These are phyloP conservation scores for Globisporangium splendens DNA, from an alignment of 352 stramenopile species.

Conservation along the genomic window DNA sequence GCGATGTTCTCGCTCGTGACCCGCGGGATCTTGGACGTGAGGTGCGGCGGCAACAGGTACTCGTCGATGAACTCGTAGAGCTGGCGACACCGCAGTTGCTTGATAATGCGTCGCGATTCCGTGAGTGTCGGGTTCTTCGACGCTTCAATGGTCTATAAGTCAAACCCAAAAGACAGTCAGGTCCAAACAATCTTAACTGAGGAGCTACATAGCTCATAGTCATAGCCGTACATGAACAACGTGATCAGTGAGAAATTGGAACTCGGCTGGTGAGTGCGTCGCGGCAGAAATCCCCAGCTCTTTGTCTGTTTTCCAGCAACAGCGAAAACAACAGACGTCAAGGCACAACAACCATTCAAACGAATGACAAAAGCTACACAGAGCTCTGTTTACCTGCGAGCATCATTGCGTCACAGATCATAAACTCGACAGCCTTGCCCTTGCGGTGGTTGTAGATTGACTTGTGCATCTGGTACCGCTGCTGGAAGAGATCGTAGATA, in stretches of 20 bases:
- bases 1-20: constrained; percentile 62
- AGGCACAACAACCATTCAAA: too few relatives aligned
- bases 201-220: neutral
- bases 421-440: constrained; percentile 86
- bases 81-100: constrained; percentile 62
- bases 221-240: constrained; percentile 50
- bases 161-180: neutral
- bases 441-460: constrained; percentile 89
- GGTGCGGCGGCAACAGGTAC: constrained; percentile 54
- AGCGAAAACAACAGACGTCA: too few relatives aligned
- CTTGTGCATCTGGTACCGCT: constrained; percentile 84
- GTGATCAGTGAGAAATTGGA: constrained; percentile 77
- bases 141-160: constrained; percentile 56
- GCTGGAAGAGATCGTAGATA: constrained; percentile 90
- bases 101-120: constrained; percentile 58
- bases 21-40: constrained; percentile 48
- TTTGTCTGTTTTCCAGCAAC: constrained; percentile 35
- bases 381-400: constrained; percentile 29
- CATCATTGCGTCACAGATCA: constrained; percentile 88
- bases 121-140: constrained; percentile 56
- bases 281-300: constrained; percentile 65
- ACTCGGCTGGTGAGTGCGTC: constrained; percentile 57
- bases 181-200: too few relatives aligned
- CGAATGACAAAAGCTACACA: constrained; percentile 1
- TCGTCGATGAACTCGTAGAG: constrained; percentile 88